Evolutionary conservation across 78 protist species (phyloP).

Genomic region (Dictyostelium citrinum): DNA sequence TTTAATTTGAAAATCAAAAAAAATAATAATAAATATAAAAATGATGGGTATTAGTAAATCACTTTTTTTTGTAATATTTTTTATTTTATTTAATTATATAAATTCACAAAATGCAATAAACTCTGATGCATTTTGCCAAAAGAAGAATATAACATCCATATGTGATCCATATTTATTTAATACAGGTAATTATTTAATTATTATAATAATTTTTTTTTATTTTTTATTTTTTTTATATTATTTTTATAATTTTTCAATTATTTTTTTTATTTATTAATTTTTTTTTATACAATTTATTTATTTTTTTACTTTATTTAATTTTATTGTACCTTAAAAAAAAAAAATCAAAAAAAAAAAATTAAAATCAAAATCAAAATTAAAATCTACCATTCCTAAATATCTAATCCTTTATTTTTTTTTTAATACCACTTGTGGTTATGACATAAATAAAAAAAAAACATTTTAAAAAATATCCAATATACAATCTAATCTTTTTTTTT

Average conservation of each 20-base stretch:
- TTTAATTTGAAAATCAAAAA: neutral
- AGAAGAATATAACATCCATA: neutral
- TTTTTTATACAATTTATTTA: too few relatives aligned
- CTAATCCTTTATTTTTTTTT: neutral
- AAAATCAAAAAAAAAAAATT: too few relatives aligned
- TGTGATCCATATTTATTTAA: conserved; percentile 20
- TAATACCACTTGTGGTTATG: too few relatives aligned
- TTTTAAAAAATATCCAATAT: too few relatives aligned
- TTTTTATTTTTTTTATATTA: neutral
- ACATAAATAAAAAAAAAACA: too few relatives aligned
- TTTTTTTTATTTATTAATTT: neutral
- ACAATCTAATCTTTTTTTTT: neutral
- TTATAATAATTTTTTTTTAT: too few relatives aligned
- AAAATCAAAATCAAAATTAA: too few relatives aligned
- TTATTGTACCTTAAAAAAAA: too few relatives aligned
- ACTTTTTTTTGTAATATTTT: neutral
- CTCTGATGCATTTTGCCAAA: conserved; percentile 19
- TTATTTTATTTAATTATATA: neutral
- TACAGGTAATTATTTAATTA: neutral
- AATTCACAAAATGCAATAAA: conserved; percentile 10
- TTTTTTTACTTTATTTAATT: too few relatives aligned
- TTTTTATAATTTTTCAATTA: too few relatives aligned
- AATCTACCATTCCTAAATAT: neutral
- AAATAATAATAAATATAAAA: neutral
- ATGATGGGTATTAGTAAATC: neutral